Conservation (phyloP, 148 eudicot genomes). For the Spergularia marina region DNA sequence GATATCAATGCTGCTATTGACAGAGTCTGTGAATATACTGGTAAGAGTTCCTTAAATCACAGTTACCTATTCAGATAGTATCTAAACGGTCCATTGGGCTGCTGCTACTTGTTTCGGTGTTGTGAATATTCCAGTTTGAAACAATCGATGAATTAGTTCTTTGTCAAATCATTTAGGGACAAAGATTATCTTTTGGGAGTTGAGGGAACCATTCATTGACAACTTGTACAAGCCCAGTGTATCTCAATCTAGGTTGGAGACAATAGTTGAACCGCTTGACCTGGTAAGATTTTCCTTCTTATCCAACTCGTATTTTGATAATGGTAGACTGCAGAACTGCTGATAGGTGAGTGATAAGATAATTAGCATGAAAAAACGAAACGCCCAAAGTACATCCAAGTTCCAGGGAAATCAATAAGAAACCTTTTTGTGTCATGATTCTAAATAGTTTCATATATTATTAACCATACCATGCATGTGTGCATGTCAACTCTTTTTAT, state of each 20-base stretch:
- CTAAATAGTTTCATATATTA: not conserved
- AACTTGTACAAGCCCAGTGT: conserved; percentile 85
- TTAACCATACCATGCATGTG: not conserved
- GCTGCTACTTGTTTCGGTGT: not conserved
- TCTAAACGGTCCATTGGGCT: not conserved
- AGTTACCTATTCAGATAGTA: conserved; percentile 6
- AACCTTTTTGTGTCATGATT: not conserved
- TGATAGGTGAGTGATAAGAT: not conserved
- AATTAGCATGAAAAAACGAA: no score
- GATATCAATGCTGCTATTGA: conserved; percentile 97
- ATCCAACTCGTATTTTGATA: not conserved
- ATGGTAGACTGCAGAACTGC: conserved; percentile 1
- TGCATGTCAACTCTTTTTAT: not conserved
- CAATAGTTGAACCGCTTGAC: conserved; percentile 83
- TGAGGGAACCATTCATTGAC: conserved; percentile 89
- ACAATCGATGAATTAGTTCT: conserved; percentile 6
- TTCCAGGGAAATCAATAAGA: not conserved
- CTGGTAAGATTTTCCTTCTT: conserved; percentile 45
- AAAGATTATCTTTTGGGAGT: conserved; percentile 88
- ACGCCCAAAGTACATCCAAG: not conserved
- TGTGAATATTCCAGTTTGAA: conserved; percentile 7
- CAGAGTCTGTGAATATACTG: conserved; percentile 84
- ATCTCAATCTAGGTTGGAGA: conserved; percentile 79
- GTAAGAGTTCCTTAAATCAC: conserved; percentile 37
- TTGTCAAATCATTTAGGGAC: conserved; percentile 54